A percentile compares a stretch with the other conserved stretches of the same genome.
Evolutionary conservation across 345 rosid species (phyloP).

Genomic region (Eucalyptus viminalis): DNA sequence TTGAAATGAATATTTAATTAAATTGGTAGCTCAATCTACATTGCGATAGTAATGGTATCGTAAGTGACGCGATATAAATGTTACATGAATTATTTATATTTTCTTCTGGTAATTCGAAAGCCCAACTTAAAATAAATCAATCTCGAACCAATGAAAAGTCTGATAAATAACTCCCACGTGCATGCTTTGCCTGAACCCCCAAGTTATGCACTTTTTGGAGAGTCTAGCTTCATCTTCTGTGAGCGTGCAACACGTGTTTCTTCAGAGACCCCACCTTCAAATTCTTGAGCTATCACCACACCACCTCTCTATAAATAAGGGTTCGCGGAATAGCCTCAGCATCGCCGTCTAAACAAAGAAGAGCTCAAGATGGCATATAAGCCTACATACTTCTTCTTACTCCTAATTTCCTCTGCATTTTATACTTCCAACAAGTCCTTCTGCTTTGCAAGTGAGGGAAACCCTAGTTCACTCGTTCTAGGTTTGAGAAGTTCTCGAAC

Average conservation of each 20-base stretch:
- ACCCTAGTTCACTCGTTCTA: conserved; percentile 28
- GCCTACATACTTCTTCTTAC: background rate
- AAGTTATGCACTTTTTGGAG: background rate
- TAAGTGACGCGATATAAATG: background rate
- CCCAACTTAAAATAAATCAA: background rate
- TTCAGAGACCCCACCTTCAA: background rate
- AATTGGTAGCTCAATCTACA: background rate
- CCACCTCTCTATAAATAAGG: background rate
- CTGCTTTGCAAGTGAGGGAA: conserved; percentile 11
- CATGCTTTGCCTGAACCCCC: background rate
- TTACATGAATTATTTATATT: background rate
- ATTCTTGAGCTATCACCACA: background rate
- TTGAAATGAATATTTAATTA: background rate
- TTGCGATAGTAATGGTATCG: background rate
- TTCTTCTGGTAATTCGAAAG: background rate
- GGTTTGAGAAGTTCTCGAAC: conserved; percentile 32
- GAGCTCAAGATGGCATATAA: background rate
- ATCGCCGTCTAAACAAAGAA: background rate
- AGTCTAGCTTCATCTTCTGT: background rate
- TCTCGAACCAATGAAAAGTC: background rate
- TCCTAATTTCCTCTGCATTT: background rate
- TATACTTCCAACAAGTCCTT: conserved; percentile 1
- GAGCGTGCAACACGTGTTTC: background rate
- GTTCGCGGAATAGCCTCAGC: background rate
- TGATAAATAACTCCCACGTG: background rate